A percentile compares a stretch with the other conserved stretches of the same genome.
Evolutionary conservation across 163 green algal genomes (phyloP).

Genomic region (Picocystis sp.): DNA sequence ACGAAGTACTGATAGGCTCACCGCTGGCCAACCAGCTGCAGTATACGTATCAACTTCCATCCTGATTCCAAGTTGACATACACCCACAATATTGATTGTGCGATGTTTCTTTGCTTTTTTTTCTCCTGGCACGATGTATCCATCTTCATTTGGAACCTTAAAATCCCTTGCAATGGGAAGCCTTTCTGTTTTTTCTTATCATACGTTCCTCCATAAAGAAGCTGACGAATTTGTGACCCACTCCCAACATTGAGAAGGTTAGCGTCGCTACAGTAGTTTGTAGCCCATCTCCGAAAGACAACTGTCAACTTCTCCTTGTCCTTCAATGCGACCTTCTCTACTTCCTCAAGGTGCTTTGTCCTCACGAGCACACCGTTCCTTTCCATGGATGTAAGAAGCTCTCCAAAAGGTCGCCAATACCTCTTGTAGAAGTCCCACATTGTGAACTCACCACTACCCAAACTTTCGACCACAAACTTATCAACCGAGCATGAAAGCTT

Average conservation of each 20-base stretch:
- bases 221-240: slow-evolving; percentile 46
- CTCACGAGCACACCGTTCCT: slow-evolving; percentile 48
- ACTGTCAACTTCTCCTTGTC: slow-evolving; percentile 44
- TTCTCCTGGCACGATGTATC: slow-evolving; percentile 17
- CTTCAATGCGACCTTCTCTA: slow-evolving; percentile 21
- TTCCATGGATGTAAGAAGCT: slow-evolving; percentile 90
- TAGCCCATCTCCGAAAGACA: slow-evolving; percentile 63
- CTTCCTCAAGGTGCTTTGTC: slow-evolving; percentile 36
- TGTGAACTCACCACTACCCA: slow-evolving; percentile 10
- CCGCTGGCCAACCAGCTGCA: slow-evolving; percentile 27
- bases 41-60: slow-evolving; percentile 17
- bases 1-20: slow-evolving; percentile 46
- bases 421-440: slow-evolving; percentile 73
- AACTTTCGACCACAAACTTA: too few relatives aligned
- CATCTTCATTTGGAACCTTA: slow-evolving; percentile 18
- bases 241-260: slow-evolving; percentile 66
- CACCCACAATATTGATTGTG: slow-evolving; percentile 1
- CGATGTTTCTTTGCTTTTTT: slow-evolving; percentile 20
- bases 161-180: slow-evolving; percentile 18
- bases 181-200: slow-evolving; percentile 18
- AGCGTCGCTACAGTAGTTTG: slow-evolving; percentile 12
- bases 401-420: slow-evolving; percentile 74
- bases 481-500: too few relatives aligned
- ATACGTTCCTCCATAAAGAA: slow-evolving; percentile 57
- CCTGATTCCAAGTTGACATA: slow-evolving; percentile 3